Percentiles rank a stretch among this genome's conserved stretches.
Evolutionary conservation across 2,329 filamentous ascomycete species (phyloP).

Genomic region (Tolypocladium guangdongense): DNA sequence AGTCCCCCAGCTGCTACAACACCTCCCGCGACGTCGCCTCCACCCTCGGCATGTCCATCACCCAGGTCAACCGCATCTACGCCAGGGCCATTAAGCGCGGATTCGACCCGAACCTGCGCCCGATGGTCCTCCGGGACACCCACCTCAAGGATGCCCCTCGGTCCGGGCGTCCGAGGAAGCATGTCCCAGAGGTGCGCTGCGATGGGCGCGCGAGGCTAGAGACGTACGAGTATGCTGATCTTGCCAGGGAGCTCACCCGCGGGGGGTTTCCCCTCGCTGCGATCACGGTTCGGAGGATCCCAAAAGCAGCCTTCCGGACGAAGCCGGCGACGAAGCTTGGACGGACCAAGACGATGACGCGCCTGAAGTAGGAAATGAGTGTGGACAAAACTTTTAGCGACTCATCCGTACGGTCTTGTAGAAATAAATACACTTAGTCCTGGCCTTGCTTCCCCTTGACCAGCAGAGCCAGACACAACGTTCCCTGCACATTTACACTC

Average conservation of each 20-base stretch:
- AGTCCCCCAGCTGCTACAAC: neutral
- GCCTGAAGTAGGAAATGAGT: neutral
- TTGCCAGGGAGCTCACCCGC: too few relatives aligned
- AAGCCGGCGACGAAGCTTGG: neutral
- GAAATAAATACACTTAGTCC: neutral
- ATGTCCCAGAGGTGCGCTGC: too few relatives aligned
- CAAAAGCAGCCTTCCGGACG: too few relatives aligned
- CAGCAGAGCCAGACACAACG: neutral
- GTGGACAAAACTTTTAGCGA: neutral
- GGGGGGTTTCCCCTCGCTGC: too few relatives aligned
- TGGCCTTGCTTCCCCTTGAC: neutral
- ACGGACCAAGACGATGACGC: neutral
- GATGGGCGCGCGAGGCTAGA: too few relatives aligned
- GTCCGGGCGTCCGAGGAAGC: neutral
- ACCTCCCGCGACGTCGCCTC: neutral
- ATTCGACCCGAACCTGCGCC: neutral
- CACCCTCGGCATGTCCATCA: neutral
- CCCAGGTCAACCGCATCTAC: neutral
- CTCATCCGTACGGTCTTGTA: neutral
- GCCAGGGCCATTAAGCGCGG: neutral
- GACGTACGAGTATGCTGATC: too few relatives aligned
- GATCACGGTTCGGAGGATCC: too few relatives aligned
- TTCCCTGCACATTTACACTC: neutral
- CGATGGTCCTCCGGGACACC: neutral
- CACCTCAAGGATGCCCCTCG: neutral